A percentile compares a stretch with the other conserved stretches of the same genome.
These are phyloP conservation scores for Gossypium trilobum DNA, from an alignment of 441 rosid species.

Conservation along the genomic window DNA sequence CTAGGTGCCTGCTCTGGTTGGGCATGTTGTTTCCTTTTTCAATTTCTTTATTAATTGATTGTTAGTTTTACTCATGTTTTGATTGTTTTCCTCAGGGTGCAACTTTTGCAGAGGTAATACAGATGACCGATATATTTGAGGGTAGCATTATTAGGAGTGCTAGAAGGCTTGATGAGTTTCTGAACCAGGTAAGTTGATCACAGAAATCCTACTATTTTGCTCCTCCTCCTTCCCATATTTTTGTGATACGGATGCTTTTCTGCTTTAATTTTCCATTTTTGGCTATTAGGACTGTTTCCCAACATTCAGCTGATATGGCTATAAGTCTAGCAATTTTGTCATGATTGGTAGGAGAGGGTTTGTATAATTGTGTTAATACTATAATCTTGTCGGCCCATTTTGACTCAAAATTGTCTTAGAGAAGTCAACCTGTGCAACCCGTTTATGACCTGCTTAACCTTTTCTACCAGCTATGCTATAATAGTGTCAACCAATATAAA, in stretches of 20 bases:
- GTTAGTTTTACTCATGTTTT: background rate
- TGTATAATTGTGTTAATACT: background rate
- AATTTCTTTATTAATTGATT: background rate
- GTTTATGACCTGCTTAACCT: background rate
- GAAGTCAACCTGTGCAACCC: background rate
- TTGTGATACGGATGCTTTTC: background rate
- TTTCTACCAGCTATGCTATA: background rate
- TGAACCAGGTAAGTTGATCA: slow-evolving; percentile 65
- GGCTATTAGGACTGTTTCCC: background rate
- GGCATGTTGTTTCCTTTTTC: background rate
- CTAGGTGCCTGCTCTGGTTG: background rate
- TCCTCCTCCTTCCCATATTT: background rate
- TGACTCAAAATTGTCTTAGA: background rate
- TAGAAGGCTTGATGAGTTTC: slow-evolving; percentile 85
- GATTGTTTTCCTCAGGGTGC: slow-evolving; percentile 49
- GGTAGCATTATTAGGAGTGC: slow-evolving; percentile 92
- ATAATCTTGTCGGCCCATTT: background rate
- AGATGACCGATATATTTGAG: slow-evolving; percentile 93
- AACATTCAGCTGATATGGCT: too few relatives aligned
- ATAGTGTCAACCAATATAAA: background rate
- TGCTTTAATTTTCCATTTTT: background rate
- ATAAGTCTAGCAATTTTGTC: background rate
- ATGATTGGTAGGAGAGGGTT: background rate
- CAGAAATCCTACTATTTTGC: background rate
- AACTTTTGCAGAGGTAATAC: slow-evolving; percentile 79